Evolutionary conservation across 106 monocot genomes (phyloP), one percentile per base, ranked within the genome.

Genomic region (Allium fistulosum): DNA sequence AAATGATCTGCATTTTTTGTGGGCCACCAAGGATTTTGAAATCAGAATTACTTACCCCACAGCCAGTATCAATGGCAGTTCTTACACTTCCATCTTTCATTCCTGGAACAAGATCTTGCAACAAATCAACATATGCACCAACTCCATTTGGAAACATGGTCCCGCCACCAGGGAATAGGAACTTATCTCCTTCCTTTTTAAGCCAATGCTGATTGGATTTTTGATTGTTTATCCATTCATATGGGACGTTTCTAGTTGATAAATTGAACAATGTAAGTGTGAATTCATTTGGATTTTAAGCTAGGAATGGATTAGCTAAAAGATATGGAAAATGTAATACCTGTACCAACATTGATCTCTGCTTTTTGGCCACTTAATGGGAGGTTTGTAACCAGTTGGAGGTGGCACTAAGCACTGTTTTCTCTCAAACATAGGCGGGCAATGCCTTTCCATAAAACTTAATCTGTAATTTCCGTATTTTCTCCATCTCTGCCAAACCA

Each of bases 291-390:
- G 37, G 37, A 37, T 4, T 37, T 37, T 37, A 37, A 37, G 37
- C 14, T 1, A 64, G n/a, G 4, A 49, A 64, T 10, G 14, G n/a
- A 49, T 13, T 7, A 2, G 14, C 12, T 26, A 66, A 66, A 49
- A 65, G 16, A 37, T n/a, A 22, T 22, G 22, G 22, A 17, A 49
- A 16, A 46, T 4, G 49, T 10, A 17, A 47, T 81, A 92, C 92
- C 92, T 92, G 74, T 94, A 94, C 93, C 93, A 94, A 71, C 93
- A 94, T 61, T 87, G 68, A 59, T 87, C 51, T 75, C 74, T 94
- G 80, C 93, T 94, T 66, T 90, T 84, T 62, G 93, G 93, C 93
- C 93, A 94, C 69, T 80, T 86, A 59, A 94, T 84, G 50, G 93
- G 90, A 48, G 75, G 18, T 72, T 87, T 87, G 67, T 94, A 94